phyloP scores from a whole-genome alignment of 495 filamentous ascomycete genomes.

The Aspergillus leporis region DNA sequence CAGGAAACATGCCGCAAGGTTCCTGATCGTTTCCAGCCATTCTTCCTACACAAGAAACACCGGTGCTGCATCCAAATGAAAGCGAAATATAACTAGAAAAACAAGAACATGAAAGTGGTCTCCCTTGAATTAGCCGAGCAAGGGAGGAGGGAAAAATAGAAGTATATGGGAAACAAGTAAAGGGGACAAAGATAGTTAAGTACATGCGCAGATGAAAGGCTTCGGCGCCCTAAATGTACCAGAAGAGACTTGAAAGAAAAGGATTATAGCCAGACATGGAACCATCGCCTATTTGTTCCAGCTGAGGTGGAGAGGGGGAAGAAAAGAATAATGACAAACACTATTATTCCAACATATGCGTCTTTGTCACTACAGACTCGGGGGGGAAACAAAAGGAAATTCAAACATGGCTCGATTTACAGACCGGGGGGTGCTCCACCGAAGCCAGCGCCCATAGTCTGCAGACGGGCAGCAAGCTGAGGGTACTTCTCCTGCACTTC shows the following conservation, averaged over 20 bases:
- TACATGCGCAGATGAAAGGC: constrained; percentile 37
- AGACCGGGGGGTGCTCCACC: constrained; percentile 34
- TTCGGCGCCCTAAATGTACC: constrained; percentile 22
- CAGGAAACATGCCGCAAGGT: background rate
- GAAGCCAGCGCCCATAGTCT: constrained; percentile 64
- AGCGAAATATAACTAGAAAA: constrained; percentile 19
- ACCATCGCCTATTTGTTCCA: constrained; percentile 6
- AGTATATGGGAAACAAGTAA: constrained; percentile 5
- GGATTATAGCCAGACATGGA: constrained; percentile 9
- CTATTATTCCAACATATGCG: constrained; percentile 8
- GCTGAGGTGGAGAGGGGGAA: constrained; percentile 12
- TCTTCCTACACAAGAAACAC: constrained; percentile 22
- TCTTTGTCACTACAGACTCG: constrained; percentile 7
- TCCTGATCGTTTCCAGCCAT: background rate
- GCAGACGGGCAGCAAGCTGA: constrained; percentile 81
- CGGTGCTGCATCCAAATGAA: constrained; percentile 22
- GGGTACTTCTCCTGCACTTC: constrained; percentile 99
- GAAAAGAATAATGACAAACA: constrained; percentile 20
- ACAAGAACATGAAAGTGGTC: background rate
- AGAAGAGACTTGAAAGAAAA: constrained; percentile 24
- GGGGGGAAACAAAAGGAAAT: constrained; percentile 13
- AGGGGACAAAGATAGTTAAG: constrained; percentile 31
- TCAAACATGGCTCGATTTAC: constrained; percentile 30
- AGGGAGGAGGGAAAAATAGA: constrained; percentile 4
- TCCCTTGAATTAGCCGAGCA: background rate